Conservation (phyloP, 495 filamentous ascomycete genomes). For the Lasiosphaeris hirsuta region DNA sequence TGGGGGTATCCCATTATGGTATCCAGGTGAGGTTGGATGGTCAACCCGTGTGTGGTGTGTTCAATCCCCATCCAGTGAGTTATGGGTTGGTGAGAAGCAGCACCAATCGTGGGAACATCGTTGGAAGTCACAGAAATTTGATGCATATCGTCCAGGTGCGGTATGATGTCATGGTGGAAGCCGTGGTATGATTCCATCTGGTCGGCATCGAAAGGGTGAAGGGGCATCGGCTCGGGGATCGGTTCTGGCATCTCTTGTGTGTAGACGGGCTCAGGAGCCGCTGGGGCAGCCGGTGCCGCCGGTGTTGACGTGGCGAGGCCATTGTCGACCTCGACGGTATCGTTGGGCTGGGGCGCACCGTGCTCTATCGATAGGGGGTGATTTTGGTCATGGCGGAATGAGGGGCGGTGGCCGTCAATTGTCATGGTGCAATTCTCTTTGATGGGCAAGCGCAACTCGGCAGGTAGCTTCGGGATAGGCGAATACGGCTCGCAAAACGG, state of each 20-base stretch:
- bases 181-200: too few species aligned
- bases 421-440: slow-evolving; percentile 7
- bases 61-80: slow-evolving; percentile 12
- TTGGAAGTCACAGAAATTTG: background rate
- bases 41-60: background rate
- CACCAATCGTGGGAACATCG: background rate
- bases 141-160: background rate
- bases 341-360: background rate
- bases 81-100: slow-evolving; percentile 1
- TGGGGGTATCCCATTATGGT: slow-evolving; percentile 4
- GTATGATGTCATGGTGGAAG: background rate
- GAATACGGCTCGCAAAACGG: slow-evolving; percentile 9
- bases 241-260: too few species aligned
- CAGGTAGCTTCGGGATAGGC: slow-evolving; percentile 6
- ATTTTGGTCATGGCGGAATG: slow-evolving; percentile 1
- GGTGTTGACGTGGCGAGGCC: background rate
- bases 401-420: slow-evolving; percentile 1
- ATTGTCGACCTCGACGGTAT: background rate
- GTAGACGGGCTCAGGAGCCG: background rate
- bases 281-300: background rate
- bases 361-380: background rate
- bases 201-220: too few species aligned
- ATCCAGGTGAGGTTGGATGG: slow-evolving; percentile 7
- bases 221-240: too few species aligned
- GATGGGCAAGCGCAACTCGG: slow-evolving; percentile 5